phyloP scores from a whole-genome alignment of 306 rosid genomes.

The Prunus campanulata region DNA sequence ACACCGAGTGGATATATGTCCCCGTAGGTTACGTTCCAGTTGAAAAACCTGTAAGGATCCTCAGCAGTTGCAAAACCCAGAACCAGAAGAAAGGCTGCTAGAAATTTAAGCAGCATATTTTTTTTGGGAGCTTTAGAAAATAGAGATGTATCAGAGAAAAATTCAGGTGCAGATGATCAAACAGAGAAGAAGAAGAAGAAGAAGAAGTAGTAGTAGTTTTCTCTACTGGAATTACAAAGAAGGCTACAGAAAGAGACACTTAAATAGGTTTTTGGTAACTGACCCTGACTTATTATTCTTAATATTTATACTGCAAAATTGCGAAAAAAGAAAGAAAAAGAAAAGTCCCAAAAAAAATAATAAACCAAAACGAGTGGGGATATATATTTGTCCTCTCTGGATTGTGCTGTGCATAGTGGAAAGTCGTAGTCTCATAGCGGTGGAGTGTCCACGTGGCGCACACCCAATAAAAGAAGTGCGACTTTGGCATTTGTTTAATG shows the following conservation, averaged over 20 bases:
- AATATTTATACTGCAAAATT: no score
- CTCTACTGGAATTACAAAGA: background rate
- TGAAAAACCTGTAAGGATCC: constrained; percentile 68
- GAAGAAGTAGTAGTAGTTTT: background rate
- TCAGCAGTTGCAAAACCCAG: constrained; percentile 33
- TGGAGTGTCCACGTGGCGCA: background rate
- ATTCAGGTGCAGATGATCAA: background rate
- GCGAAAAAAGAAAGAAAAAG: background rate
- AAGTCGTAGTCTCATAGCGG: background rate
- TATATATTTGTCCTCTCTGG: background rate
- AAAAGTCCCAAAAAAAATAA: background rate
- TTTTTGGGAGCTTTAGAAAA: background rate
- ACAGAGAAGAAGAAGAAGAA: background rate
- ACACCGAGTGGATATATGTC: constrained; percentile 73
- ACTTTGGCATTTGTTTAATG: background rate
- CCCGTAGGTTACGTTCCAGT: constrained; percentile 75
- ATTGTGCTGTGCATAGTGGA: background rate
- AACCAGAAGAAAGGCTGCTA: constrained; percentile 17
- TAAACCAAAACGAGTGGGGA: background rate
- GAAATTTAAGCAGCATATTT: constrained; percentile 10
- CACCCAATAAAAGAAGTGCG: background rate
- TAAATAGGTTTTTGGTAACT: background rate
- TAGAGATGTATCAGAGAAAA: background rate
- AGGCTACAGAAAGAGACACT: constrained; percentile 15
- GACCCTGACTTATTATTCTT: background rate